Evolutionary conservation across 2,329 filamentous ascomycete genomes (phyloP).

Genomic region (Ceratocystis ficicola): DNA sequence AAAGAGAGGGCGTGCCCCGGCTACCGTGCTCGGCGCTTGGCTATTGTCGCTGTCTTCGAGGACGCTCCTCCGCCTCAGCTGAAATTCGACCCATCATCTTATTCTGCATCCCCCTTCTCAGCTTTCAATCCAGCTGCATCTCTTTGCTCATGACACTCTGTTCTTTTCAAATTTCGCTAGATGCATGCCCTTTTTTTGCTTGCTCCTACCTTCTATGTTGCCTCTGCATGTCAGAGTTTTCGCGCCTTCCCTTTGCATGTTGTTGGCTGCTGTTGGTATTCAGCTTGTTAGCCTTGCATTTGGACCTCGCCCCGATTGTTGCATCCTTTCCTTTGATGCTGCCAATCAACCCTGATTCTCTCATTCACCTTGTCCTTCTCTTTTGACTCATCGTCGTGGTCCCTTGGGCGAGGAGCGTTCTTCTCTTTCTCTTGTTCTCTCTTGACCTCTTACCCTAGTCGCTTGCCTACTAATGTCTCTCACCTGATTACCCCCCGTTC

Average conservation of each 20-base stretch:
- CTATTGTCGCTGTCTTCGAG: not conserved
- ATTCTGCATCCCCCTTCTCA: not conserved
- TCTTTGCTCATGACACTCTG: constrained; percentile 3
- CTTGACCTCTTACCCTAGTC: not conserved
- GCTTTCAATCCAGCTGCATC: not conserved
- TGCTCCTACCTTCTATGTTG: not conserved
- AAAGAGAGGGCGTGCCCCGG: no score
- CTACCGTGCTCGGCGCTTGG: not conserved
- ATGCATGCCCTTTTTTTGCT: not conserved
- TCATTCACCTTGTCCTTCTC: not conserved
- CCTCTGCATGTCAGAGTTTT: not conserved
- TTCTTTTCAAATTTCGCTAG: not conserved
- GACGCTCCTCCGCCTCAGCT: not conserved
- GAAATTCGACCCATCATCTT: not conserved
- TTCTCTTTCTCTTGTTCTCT: not conserved
- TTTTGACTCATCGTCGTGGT: not conserved
- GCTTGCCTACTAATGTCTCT: not conserved
- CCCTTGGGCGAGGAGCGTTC: not conserved
- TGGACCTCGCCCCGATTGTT: not conserved
- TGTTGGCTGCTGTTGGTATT: not conserved
- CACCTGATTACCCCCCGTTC: not conserved
- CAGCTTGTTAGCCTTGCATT: not conserved
- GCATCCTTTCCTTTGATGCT: not conserved
- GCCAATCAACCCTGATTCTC: not conserved
- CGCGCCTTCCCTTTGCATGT: not conserved